phyloP scores from a whole-genome alignment of 2,329 filamentous ascomycete species.

The Calonectria hongkongensis region DNA sequence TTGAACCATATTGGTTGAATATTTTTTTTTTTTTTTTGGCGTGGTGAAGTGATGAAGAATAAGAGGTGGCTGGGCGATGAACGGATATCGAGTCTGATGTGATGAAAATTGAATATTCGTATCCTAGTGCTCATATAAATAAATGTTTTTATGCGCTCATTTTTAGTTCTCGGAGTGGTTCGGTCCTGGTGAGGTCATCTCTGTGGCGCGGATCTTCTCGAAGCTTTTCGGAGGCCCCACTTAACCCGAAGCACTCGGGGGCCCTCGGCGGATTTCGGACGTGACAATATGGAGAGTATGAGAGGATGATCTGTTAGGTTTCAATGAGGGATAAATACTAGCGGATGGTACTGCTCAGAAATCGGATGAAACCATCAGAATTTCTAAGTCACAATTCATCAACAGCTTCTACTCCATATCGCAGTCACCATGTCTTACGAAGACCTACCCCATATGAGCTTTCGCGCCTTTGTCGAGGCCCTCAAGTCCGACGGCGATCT shows the following conservation, averaged over 20 bases:
- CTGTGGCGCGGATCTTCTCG: background rate
- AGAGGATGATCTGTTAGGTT: background rate
- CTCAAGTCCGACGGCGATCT: slow-evolving; percentile 62
- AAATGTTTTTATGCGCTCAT: slow-evolving; percentile 2
- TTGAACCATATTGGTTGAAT: slow-evolving; percentile 59
- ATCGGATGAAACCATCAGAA: background rate
- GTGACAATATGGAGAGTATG: background rate
- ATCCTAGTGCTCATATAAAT: slow-evolving; percentile 2
- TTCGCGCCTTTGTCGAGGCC: slow-evolving; percentile 42
- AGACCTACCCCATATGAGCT: slow-evolving; percentile 52
- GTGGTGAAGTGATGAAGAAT: background rate
- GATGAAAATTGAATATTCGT: background rate
- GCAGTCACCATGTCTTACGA: slow-evolving; percentile 41
- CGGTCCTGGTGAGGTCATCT: slow-evolving; percentile 4
- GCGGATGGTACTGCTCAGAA: background rate
- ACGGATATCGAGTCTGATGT: background rate
- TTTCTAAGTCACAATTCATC: background rate
- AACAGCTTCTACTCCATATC: background rate
- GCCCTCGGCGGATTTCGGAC: slow-evolving; percentile 39
- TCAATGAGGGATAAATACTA: slow-evolving; percentile 18
- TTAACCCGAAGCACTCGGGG: slow-evolving; percentile 29
- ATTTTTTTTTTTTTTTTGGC: background rate
- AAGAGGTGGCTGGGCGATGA: background rate
- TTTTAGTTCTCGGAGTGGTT: slow-evolving; percentile 5
- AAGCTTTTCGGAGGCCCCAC: slow-evolving; percentile 23